Evolutionary conservation across 2,329 filamentous ascomycete species (phyloP), one percentile per base, ranked within the genome.

Genomic region (Fusarium keratoplasticum): DNA sequence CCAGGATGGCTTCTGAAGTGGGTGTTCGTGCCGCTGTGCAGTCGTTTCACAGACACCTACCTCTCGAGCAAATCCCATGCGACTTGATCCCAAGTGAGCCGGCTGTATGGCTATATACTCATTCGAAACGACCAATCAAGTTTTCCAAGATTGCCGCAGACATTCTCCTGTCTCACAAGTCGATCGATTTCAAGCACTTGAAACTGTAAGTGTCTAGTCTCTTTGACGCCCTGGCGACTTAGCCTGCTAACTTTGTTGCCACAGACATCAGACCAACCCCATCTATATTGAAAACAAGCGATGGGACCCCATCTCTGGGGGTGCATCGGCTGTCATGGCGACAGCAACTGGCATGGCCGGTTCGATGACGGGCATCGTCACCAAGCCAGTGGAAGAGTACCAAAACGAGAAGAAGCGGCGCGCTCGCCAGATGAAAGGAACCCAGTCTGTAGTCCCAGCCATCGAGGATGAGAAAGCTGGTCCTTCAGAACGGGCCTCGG

Each of bases 31-130:
- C 71, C 0, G 76, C 74, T 1, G 75, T 76, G 18, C 66, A 65
- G 2, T 78, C 70, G 2, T 78, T 78, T 29, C 76, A 79, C 47
- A 68, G 66, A 0, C 69, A 75, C 59, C 7, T 75, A 1, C 75
- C 76, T 16, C 27, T 78, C 0, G 72, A 68, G n/a, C 35, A 55
- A 0, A 68, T 78, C 20, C 64, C 60, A 8, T 77, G 76, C 20
- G 73, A 77, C 6, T 6, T 76, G 0, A 1, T 78, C 2, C 25
- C 52, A 0, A 60, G 74, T 1, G 33, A 36, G 2, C 29, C 58
- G 0, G 74, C 76, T 5, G 63, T 44, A 0, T 78, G 71, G 72
- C 1, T 61, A 0, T 66, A 54, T 11, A 69, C 69, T 0, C 27
- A 33, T 16, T 66, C 50, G 0, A 64, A 66, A 0, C 66, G 29